A percentile compares a stretch with the other conserved stretches of the same genome.
Conservation (phyloP, 768 basidiomycete species). For the Macrolepiota dolichaula region DNA sequence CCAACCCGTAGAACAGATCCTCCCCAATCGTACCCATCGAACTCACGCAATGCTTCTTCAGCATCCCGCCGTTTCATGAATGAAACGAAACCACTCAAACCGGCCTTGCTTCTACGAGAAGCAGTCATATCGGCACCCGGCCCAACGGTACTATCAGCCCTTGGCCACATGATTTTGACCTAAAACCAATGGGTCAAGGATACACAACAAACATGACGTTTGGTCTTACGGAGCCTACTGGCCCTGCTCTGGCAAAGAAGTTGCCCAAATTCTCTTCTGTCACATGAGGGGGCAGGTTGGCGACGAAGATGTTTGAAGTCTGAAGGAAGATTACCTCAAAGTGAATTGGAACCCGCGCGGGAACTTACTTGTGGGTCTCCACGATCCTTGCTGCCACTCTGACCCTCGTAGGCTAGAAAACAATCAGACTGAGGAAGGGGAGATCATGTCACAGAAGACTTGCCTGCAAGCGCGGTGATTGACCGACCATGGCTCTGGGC, state of each 20-base stretch:
- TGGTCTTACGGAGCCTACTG: slow-evolving; percentile 80
- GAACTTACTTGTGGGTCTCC: slow-evolving; percentile 78
- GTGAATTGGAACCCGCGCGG: background rate
- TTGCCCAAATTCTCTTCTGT: slow-evolving; percentile 83
- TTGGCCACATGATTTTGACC: slow-evolving; percentile 99
- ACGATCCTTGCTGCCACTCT: slow-evolving; percentile 85
- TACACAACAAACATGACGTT: background rate
- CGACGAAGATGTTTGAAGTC: slow-evolving; percentile 96
- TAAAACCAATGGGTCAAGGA: slow-evolving; percentile 21
- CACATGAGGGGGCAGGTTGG: slow-evolving; percentile 84
- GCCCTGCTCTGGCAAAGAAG: slow-evolving; percentile 89
- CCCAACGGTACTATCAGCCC: slow-evolving; percentile 64
- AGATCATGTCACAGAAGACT: background rate
- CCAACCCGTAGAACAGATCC: slow-evolving; percentile 84
- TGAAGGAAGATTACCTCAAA: slow-evolving; percentile 24
- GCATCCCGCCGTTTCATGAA: slow-evolving; percentile 94
- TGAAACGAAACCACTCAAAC: slow-evolving; percentile 93
- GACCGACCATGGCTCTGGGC: slow-evolving; percentile 59
- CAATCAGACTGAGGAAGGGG: background rate
- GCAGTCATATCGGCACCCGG: slow-evolving; percentile 77
- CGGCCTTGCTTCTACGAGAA: slow-evolving; percentile 65
- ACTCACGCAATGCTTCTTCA: slow-evolving; percentile 81
- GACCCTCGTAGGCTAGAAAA: slow-evolving; percentile 72
- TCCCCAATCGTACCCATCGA: slow-evolving; percentile 95
- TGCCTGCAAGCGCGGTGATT: slow-evolving; percentile 79